Evolutionary conservation across 1,139 yeast genomes (phyloP), one percentile per base, ranked within the genome.

Genomic region (Blastobotrys persicus): DNA sequence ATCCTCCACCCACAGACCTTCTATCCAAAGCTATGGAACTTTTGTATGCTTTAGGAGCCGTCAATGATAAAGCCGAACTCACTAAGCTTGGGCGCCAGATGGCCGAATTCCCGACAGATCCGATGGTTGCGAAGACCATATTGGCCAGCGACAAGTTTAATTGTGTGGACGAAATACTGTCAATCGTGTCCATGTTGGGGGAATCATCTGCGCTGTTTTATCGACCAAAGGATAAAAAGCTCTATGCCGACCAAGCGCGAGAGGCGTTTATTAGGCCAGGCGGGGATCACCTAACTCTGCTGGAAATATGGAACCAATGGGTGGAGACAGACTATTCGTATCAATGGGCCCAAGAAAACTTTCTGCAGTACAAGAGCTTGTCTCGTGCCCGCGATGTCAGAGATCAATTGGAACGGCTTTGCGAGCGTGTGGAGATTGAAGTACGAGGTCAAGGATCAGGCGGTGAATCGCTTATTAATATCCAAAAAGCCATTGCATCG

Each of bases 91-190:
- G 98, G 0, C 72, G 88, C 32, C 79, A 80, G 54, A 88, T 92
- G 96, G 87, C 95, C 2, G 95, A 87, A 60, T 88, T 92, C 58
- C 98, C 98, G 0, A 77, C 91, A 4, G 95, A 88, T 59, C 97
- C 97, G 2, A 86, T 86, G 82, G 76, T 88, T 58, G 84, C 96
- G 11, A 87, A 85, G 64, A 78, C 87, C 1, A 67, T 92, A 23
- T 65, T 91, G 1, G 76, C 83, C 0, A 81, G 94, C 52, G 76
- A 77, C 2, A 74, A 75, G 52, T 77, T 74, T 49, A 74, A 77
- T 0, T 88, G 91, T 48, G 74, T 80, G 1, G 76, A 76, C 1
- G 88, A 86, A 47, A 79, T 89, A 0, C 59, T 87, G 3, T 78
- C 88, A 0, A 78, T 91, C 4, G 79, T 88, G 9, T 74, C 97